phyloP scores from a whole-genome alignment of 768 basidiomycete species.

The Rhodocollybia butyracea region DNA sequence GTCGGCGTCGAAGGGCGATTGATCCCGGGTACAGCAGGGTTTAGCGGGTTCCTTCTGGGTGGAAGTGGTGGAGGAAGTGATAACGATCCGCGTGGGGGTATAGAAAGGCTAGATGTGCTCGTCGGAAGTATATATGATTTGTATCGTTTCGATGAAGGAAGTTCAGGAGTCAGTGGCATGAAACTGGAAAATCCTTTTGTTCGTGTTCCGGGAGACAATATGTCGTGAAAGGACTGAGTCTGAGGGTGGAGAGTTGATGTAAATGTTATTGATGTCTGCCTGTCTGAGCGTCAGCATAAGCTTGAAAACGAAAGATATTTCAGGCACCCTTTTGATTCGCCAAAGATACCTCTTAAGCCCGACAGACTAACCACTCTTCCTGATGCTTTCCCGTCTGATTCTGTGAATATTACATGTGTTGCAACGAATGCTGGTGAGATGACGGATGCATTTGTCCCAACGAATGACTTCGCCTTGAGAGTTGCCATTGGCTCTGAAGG shows the following conservation, averaged over 20 bases:
- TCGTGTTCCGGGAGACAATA: constrained; percentile 28
- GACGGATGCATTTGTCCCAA: constrained; percentile 35
- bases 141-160: constrained; percentile 35
- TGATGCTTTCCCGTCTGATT: constrained; percentile 5
- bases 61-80: constrained; percentile 19
- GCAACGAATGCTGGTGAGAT: constrained; percentile 74
- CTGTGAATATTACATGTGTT: constrained; percentile 70
- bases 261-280: constrained; percentile 7
- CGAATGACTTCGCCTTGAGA: not conserved
- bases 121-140: constrained; percentile 46
- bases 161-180: constrained; percentile 37
- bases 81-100: constrained; percentile 43
- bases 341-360: constrained; percentile 66
- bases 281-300: constrained; percentile 6
- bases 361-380: constrained; percentile 66
- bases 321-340: constrained; percentile 48
- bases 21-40: not conserved
- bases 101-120: constrained; percentile 38
- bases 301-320: not conserved
- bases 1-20: constrained; percentile 20
- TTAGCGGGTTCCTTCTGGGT: constrained; percentile 28
- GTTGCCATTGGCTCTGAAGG: constrained; percentile 59
- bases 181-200: constrained; percentile 41
- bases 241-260: constrained; percentile 16
- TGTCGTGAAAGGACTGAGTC: constrained; percentile 14